phyloP scores from a whole-genome alignment of 2,329 filamentous ascomycete genomes.

The Colletotrichum sp. region DNA sequence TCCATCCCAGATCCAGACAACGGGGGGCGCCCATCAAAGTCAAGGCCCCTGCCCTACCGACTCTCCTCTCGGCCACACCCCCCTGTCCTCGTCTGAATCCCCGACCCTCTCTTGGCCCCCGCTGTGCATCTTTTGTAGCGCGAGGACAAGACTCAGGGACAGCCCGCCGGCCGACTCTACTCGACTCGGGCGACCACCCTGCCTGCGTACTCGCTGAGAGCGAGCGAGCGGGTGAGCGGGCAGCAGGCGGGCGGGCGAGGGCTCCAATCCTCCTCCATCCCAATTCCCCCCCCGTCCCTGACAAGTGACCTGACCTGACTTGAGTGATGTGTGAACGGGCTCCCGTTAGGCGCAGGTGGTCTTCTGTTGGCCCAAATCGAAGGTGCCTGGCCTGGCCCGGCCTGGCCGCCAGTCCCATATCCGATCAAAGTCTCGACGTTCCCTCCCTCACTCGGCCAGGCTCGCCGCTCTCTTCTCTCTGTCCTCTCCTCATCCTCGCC shows the following conservation, averaged over 20 bases:
- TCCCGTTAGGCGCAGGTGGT: not conserved
- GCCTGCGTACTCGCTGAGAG: not conserved
- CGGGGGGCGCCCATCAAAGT: constrained; percentile 1
- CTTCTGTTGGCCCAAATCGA: not conserved
- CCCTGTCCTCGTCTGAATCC: constrained; percentile 4
- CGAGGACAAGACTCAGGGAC: not conserved
- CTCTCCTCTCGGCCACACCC: not conserved
- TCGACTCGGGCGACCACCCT: constrained; percentile 6
- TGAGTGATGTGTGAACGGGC: not conserved
- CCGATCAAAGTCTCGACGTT: constrained; percentile 20
- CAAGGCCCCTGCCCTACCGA: not conserved
- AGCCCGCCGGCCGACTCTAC: not conserved
- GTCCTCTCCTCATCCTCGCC: constrained; percentile 6
- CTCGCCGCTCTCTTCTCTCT: constrained; percentile 13
- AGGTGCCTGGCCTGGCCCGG: constrained; percentile 1
- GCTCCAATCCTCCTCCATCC: not conserved
- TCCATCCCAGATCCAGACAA: constrained; percentile 4
- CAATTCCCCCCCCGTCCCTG: not conserved
- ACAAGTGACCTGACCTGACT: not conserved
- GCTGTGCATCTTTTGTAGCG: constrained; percentile 4
- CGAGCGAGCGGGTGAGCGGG: not conserved
- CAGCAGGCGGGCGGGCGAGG: not conserved
- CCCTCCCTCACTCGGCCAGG: constrained; percentile 13
- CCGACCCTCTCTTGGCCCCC: constrained; percentile 8
- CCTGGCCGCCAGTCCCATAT: constrained; percentile 15